A percentile compares a stretch with the other conserved stretches of the same genome.
Evolutionary conservation across 129 eudicot species (phyloP).

Genomic region (carrot (Daucus carota)): DH1_v3.0 NC_030382.2:44494501-44495000

Average conservation of each 20-base stretch:
- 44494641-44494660: too few relatives aligned
- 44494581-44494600: background rate
- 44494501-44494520: too few relatives aligned
- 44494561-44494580: too few relatives aligned
- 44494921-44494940: background rate
- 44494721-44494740: background rate
- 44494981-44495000: slow-evolving; percentile 25
- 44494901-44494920: slow-evolving; percentile 43
- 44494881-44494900: slow-evolving; percentile 54
- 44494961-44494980: background rate
- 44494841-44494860: slow-evolving; percentile 96
- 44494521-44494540: too few relatives aligned
- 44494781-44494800: background rate
- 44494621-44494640: too few relatives aligned
- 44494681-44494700: background rate
- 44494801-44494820: slow-evolving; percentile 67
- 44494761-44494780: background rate
- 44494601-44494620: too few relatives aligned
- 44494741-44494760: background rate
- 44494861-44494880: slow-evolving; percentile 73
- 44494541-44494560: too few relatives aligned
- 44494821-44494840: slow-evolving; percentile 87
- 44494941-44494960: background rate
- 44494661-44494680: too few relatives aligned
- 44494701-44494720: background rate